phyloP scores from a whole-genome alignment of 1,284 basidiomycete genomes.

The Boletus sp. region DNA sequence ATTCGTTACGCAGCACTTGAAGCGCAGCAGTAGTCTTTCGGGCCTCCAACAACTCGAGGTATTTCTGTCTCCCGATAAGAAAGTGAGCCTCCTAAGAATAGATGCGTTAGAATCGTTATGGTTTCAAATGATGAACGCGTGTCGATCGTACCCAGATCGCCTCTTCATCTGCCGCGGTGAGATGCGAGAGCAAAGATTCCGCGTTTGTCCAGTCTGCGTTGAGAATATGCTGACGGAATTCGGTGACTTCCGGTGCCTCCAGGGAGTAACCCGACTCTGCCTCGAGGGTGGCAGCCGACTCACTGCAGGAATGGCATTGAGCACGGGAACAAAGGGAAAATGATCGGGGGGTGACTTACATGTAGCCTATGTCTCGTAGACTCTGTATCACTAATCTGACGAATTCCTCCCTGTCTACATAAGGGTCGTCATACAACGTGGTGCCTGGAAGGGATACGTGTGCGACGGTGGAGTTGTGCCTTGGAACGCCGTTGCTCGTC shows the following conservation, averaged over 20 bases:
- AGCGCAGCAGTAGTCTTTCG: conserved; percentile 84
- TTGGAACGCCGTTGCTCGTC: conserved; percentile 50
- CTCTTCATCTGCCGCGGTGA: conserved; percentile 71
- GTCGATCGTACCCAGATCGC: conserved; percentile 59
- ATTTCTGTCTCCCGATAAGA: conserved; percentile 93
- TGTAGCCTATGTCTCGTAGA: conserved; percentile 90
- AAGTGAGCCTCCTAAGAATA: conserved; percentile 75
- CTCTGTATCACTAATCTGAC: conserved; percentile 91
- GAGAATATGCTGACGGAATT: conserved; percentile 84
- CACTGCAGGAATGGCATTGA: conserved; percentile 50
- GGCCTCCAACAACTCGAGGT: conserved; percentile 91
- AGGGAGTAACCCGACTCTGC: conserved; percentile 91
- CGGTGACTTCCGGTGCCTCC: conserved; percentile 78
- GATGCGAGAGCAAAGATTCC: conserved; percentile 66
- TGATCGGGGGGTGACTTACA: conserved; percentile 56
- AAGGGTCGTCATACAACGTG: conserved; percentile 73
- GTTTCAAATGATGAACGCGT: conserved; percentile 14
- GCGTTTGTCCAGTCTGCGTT: conserved; percentile 87
- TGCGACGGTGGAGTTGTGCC: conserved; percentile 50
- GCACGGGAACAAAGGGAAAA: conserved; percentile 17
- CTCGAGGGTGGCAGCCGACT: conserved; percentile 87
- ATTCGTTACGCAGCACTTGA: conserved; percentile 83
- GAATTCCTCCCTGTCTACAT: conserved; percentile 88
- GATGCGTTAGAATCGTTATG: conserved; percentile 26
- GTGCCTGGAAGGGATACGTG: conserved; percentile 70